Conservation (phyloP, 2,329 filamentous ascomycete species). For the Monilinia fructicola region DNA sequence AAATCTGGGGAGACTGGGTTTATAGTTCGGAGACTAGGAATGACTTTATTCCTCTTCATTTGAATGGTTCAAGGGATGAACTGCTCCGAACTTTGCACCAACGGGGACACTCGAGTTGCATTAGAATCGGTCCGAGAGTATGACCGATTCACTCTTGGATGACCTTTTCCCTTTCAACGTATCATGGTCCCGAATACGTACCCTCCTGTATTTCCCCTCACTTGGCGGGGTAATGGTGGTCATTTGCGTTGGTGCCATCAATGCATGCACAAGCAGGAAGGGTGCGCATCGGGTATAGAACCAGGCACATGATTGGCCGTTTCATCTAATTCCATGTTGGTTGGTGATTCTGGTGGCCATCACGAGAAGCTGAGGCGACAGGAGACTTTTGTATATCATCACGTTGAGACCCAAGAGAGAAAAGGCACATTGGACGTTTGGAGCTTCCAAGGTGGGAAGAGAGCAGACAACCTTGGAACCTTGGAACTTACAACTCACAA, state of each 20-base stretch:
- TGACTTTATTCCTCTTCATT: neutral
- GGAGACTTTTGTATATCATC: neutral
- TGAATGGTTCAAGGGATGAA: conserved; percentile 1
- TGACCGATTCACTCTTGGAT: conserved; percentile 10
- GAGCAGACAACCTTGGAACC: no score
- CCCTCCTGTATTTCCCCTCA: conserved; percentile 23
- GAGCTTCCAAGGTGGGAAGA: no score
- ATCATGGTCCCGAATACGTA: neutral
- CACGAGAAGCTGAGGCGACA: neutral
- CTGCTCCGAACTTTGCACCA: conserved; percentile 1
- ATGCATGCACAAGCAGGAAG: conserved; percentile 3
- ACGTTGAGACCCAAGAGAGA: neutral
- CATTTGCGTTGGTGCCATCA: conserved; percentile 18
- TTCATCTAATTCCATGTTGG: neutral
- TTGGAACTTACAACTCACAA: no score
- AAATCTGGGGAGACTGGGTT: conserved; percentile 3
- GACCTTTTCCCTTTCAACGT: neutral
- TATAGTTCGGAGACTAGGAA: neutral
- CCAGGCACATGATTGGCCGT: neutral
- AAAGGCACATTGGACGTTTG: neutral
- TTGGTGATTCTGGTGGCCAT: neutral
- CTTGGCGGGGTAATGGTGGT: conserved; percentile 13
- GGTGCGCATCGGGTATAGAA: neutral
- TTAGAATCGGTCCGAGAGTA: conserved; percentile 21
- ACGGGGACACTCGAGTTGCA: conserved; percentile 1